Evolutionary conservation across 2,329 filamentous ascomycete genomes (phyloP).

Genomic region (Pseudogymnoascus verrucosus): DNA sequence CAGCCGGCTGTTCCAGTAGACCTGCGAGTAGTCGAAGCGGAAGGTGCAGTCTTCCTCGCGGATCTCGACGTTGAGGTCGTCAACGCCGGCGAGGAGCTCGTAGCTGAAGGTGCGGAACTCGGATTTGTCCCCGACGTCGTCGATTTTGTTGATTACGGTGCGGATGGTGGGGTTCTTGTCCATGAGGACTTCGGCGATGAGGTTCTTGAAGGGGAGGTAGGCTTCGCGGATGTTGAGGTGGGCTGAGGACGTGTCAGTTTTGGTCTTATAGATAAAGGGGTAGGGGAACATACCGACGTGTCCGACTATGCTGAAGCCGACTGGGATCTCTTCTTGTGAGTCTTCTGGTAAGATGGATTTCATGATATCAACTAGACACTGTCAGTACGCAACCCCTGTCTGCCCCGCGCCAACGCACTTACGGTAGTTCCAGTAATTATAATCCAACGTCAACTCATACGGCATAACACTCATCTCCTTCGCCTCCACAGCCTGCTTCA

Average conservation of each 20-base stretch:
- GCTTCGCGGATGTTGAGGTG: slow-evolving; percentile 83
- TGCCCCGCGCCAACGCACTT: slow-evolving; percentile 28
- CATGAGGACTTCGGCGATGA: slow-evolving; percentile 77
- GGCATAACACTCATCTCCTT: slow-evolving; percentile 65
- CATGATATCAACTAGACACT: slow-evolving; percentile 66
- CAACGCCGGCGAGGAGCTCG: slow-evolving; percentile 75
- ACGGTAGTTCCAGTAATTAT: slow-evolving; percentile 82
- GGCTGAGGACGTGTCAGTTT: slow-evolving; percentile 39
- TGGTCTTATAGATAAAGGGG: slow-evolving; percentile 11
- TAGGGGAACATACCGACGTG: slow-evolving; percentile 58
- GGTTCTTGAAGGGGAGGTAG: slow-evolving; percentile 75
- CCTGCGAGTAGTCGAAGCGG: slow-evolving; percentile 86
- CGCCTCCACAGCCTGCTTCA: slow-evolving; percentile 60
- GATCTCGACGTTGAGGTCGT: slow-evolving; percentile 76
- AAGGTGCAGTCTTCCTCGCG: slow-evolving; percentile 81
- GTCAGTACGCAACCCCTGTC: slow-evolving; percentile 5
- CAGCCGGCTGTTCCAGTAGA: slow-evolving; percentile 95
- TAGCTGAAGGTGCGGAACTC: slow-evolving; percentile 89
- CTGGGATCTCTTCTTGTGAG: slow-evolving; percentile 70
- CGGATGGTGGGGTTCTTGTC: slow-evolving; percentile 79
- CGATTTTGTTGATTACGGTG: slow-evolving; percentile 94
- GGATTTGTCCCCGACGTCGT: slow-evolving; percentile 77
- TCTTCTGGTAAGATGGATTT: slow-evolving; percentile 72
- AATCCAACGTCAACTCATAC: slow-evolving; percentile 68
- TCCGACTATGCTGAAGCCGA: slow-evolving; percentile 80